Evolutionary conservation across 176 grass and related monocot species (phyloP), one percentile per base, ranked within the genome.

Genomic region (Carex kokanica): DNA sequence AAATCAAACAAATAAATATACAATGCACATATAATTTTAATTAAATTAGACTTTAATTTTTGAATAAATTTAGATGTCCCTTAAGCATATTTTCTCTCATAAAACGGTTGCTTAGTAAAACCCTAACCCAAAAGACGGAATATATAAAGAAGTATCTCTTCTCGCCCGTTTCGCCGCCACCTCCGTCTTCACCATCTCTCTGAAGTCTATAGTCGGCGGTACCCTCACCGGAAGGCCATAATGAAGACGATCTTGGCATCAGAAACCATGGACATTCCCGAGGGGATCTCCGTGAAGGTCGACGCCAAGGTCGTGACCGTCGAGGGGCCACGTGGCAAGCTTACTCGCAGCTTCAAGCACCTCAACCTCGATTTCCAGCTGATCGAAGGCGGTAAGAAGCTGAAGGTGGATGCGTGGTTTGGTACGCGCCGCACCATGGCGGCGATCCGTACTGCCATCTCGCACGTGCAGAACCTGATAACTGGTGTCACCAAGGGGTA

Each of bases 331-430:
- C 94, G 92, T 6, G 90, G 94, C 1, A 97, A 88, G 85, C 92
- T 97, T 2, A 92, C 90, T 27, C 89, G 90, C 84, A 86, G 91
- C 88, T 97, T 97, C 82, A 97, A 97, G 91, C 94, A 97, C 83
- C 91, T 94, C 74, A 97, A 97, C 91, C 94, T 97, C 68, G 91
- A 97, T 84, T 94, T 97, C 88, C 91, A 91, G 89, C 88, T 97
- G 56, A 82, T 86, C 60, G 91, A 97, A 77, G 82, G n/a, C 6
- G 91, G 91, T 1, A 86, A 85, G 0, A 97, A 92, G 94, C 86
- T 97, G 14, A 91, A 94, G 85, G 95, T 98, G 4, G 95, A 98
- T 41, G 95, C 95, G 2, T 98, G 95, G 95, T 98, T 98, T 70
- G 92, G 92, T 57, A 94, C 92, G 11, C 92, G 92, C 85, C 86